phyloP scores from a whole-genome alignment of 495 filamentous ascomycete genomes.

The Trichoderma erinaceum region DNA sequence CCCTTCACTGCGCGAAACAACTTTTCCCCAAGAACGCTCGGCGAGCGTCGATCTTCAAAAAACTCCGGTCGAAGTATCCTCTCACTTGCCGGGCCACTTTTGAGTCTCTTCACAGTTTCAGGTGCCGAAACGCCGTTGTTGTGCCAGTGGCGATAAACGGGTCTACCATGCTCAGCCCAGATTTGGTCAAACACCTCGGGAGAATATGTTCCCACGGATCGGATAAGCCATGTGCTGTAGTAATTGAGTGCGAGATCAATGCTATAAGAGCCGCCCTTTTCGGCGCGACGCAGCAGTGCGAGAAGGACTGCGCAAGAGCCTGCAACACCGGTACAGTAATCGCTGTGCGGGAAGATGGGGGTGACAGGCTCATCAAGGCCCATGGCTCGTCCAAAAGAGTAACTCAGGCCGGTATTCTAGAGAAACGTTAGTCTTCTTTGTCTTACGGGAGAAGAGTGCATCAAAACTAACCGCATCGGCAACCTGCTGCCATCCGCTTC shows the following conservation, averaged over 20 bases:
- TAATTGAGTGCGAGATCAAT: slow-evolving; percentile 51
- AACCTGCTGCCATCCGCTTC: slow-evolving; percentile 53
- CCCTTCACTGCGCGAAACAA: slow-evolving; percentile 1
- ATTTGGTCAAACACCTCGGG: background rate
- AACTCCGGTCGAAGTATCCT: background rate
- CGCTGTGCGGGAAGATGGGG: slow-evolving; percentile 59
- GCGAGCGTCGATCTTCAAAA: background rate
- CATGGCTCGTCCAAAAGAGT: slow-evolving; percentile 56
- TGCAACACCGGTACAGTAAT: slow-evolving; percentile 53
- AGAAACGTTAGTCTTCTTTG: slow-evolving; percentile 19
- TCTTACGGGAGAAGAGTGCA: background rate
- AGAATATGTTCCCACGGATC: slow-evolving; percentile 45
- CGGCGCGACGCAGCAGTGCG: slow-evolving; percentile 47
- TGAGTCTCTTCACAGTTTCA: slow-evolving; percentile 1
- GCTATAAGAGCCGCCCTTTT: slow-evolving; percentile 47
- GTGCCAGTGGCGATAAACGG: slow-evolving; percentile 1
- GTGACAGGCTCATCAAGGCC: slow-evolving; percentile 51
- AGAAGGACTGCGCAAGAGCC: slow-evolving; percentile 51
- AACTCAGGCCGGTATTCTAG: slow-evolving; percentile 36
- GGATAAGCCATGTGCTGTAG: slow-evolving; percentile 53
- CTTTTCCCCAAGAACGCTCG: background rate
- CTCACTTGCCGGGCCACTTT: background rate
- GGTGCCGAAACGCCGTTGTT: background rate
- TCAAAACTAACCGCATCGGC: slow-evolving; percentile 35
- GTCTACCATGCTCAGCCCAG: background rate